A percentile compares a stretch with the other conserved stretches of the same genome.
Conservation (phyloP, 1,139 yeast species). For the Debaryomyces fabryi region DNA sequence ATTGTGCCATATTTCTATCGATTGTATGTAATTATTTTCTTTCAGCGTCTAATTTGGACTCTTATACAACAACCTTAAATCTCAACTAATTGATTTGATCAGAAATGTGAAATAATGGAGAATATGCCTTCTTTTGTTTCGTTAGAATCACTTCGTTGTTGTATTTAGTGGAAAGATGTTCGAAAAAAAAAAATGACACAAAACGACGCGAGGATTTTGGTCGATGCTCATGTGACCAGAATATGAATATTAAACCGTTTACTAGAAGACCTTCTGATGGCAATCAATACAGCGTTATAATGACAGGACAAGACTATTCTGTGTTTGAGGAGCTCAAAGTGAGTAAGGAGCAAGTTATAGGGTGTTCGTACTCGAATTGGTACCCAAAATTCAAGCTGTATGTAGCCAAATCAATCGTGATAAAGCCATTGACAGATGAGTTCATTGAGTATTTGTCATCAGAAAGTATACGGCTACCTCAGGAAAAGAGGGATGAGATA, state of each 20-base stretch:
- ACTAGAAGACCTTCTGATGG: background rate
- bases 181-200: constrained; percentile 7
- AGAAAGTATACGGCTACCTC: constrained; percentile 78
- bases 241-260: background rate
- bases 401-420: constrained; percentile 54
- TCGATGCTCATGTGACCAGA: constrained; percentile 3
- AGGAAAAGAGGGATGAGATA: constrained; percentile 39
- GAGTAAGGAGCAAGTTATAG: constrained; percentile 53
- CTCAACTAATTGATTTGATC: constrained; percentile 2
- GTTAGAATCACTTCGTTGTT: background rate
- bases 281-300: background rate
- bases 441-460: constrained; percentile 72
- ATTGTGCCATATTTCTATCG: constrained; percentile 20
- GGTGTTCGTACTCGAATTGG: constrained; percentile 80
- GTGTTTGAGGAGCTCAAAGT: constrained; percentile 42
- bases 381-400: constrained; percentile 53
- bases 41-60: background rate
- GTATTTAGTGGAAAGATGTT: constrained; percentile 6
- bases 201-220: background rate
- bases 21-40: background rate
- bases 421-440: constrained; percentile 64
- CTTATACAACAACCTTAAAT: background rate
- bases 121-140: background rate
- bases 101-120: constrained; percentile 3
- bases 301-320: constrained; percentile 2